phyloP scores from a whole-genome alignment of 1,284 basidiomycete genomes.

The Irpex sp. region DNA sequence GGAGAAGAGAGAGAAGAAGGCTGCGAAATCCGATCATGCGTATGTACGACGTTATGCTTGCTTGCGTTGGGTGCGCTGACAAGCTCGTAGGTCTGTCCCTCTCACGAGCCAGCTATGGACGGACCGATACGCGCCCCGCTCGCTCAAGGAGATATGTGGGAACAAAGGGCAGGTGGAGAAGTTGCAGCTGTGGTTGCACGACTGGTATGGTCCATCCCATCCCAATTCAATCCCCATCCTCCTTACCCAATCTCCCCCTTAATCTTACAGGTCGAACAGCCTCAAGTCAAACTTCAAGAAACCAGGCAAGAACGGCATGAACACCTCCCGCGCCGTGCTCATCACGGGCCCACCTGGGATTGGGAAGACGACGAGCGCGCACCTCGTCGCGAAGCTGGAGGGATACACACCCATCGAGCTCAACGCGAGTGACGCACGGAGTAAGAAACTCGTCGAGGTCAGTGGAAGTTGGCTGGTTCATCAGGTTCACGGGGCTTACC shows the following conservation, averaged over 20 bases:
- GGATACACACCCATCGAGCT: conserved; percentile 94
- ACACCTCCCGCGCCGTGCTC: conserved; percentile 82
- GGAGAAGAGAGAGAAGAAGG: conserved; percentile 63
- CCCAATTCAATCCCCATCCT: no score
- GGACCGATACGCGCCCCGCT: conserved; percentile 88
- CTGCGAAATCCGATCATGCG: conserved; percentile 28
- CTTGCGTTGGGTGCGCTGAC: background rate
- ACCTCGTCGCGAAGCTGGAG: conserved; percentile 84
- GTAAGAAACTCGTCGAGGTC: conserved; percentile 95
- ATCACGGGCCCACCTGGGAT: conserved; percentile 95
- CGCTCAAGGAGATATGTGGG: conserved; percentile 89
- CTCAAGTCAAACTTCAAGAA: conserved; percentile 84
- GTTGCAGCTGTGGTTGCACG: conserved; percentile 80
- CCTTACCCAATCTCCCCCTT: background rate
- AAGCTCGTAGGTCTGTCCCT: conserved; percentile 27
- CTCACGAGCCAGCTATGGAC: conserved; percentile 83
- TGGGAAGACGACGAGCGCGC: conserved; percentile 96
- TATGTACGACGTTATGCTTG: background rate
- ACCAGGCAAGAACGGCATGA: conserved; percentile 89
- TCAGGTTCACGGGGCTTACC: no score
- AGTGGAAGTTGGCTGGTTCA: conserved; percentile 7
- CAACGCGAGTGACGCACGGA: conserved; percentile 93
- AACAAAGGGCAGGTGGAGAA: conserved; percentile 93
- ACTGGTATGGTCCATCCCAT: conserved; percentile 58
- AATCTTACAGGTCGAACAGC: conserved; percentile 61